These are phyloP conservation scores for Penicillium pulvis DNA, from an alignment of 495 filamentous ascomycete species.

Conservation along the genomic window DNA sequence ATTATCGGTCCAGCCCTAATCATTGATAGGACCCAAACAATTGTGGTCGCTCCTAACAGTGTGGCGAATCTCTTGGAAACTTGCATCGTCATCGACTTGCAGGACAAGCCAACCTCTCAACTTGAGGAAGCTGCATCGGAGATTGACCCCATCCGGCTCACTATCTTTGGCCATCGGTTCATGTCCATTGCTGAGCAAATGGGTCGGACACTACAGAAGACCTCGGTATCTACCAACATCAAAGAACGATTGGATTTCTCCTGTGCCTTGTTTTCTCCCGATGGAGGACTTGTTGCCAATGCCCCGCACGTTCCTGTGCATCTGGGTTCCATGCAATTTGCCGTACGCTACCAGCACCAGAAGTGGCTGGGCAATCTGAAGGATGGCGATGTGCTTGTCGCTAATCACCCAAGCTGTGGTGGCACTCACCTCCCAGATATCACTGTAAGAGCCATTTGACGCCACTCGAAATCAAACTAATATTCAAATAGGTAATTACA, in stretches of 20 bases:
- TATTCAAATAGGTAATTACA: conserved; percentile 56
- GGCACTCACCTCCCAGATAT: conserved; percentile 91
- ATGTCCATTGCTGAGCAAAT: conserved; percentile 99
- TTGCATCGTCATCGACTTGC: conserved; percentile 52
- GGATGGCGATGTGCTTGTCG: conserved; percentile 90
- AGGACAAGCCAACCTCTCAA: conserved; percentile 36
- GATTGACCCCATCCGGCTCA: conserved; percentile 83
- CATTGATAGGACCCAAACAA: conserved; percentile 94
- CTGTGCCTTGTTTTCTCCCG: conserved; percentile 89
- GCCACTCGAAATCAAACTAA: neutral
- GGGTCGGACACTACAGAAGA: conserved; percentile 95
- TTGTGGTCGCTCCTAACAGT: conserved; percentile 83
- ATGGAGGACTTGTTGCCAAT: conserved; percentile 92
- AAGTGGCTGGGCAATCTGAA: conserved; percentile 89
- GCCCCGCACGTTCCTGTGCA: conserved; percentile 94
- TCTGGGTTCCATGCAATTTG: conserved; percentile 92
- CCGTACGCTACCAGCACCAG: conserved; percentile 86
- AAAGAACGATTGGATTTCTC: conserved; percentile 97
- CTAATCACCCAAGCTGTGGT: conserved; percentile 93
- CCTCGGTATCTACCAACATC: conserved; percentile 95
- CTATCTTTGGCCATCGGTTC: conserved; percentile 94
- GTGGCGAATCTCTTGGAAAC: conserved; percentile 50
- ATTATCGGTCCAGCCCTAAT: conserved; percentile 86
- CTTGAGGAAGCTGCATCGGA: conserved; percentile 57
- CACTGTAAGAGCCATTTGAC: conserved; percentile 57